Evolutionary conservation across 805 yeast species (phyloP).

Genomic region (Limtongozyma cylindracea): DNA sequence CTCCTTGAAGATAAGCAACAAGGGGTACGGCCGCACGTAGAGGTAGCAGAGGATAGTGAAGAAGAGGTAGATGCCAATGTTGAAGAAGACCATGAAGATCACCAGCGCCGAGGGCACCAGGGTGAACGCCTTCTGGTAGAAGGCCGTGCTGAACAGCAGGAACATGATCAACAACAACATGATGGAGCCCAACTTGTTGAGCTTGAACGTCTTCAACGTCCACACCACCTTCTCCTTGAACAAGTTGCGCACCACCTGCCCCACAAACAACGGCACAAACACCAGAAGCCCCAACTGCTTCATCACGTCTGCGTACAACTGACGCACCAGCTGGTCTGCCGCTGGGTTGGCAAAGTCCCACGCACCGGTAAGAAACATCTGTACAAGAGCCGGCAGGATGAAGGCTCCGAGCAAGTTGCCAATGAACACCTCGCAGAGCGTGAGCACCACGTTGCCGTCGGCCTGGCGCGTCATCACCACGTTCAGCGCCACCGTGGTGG

Average conservation of each 20-base stretch:
- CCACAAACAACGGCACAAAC: conserved; percentile 71
- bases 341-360: conserved; percentile 76
- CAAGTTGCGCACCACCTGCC: conserved; percentile 55
- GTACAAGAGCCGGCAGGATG: conserved; percentile 65
- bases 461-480: conserved; percentile 83
- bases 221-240: conserved; percentile 41
- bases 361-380: conserved; percentile 29
- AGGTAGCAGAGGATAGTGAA: conserved; percentile 42
- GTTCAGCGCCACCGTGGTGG: conserved; percentile 80
- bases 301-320: conserved; percentile 55
- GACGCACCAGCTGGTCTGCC: conserved; percentile 14
- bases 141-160: conserved; percentile 69
- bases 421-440: conserved; percentile 64
- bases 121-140: conserved; percentile 57
- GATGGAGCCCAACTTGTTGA: conserved; percentile 54
- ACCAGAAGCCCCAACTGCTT: conserved; percentile 69
- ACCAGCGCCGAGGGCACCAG: conserved; percentile 42
- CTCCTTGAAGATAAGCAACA: conserved; percentile 15
- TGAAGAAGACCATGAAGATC: conserved; percentile 61
- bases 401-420: conserved; percentile 77
- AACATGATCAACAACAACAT: conserved; percentile 60
- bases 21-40: conserved; percentile 32
- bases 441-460: conserved; percentile 55
- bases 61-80: conserved; percentile 53
- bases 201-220: conserved; percentile 25